These are phyloP conservation scores for Leptographium procerum DNA, from an alignment of 2,329 filamentous ascomycete species.

Conservation along the genomic window DNA sequence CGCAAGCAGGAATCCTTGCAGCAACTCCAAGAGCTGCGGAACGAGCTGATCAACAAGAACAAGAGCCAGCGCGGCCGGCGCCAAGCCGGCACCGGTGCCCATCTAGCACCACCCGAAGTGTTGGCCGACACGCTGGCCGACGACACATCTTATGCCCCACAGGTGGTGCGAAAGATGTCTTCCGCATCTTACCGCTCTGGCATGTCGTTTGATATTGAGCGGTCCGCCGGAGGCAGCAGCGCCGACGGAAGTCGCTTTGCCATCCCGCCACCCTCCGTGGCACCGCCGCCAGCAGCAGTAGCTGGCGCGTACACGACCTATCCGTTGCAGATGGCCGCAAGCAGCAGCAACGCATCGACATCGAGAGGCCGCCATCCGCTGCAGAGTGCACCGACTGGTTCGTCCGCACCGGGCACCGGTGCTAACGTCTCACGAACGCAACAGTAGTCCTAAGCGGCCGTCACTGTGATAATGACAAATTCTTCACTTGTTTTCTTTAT, in stretches of 20 bases:
- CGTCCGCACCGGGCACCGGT: neutral
- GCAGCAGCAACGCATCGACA: conserved; percentile 1
- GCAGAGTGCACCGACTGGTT: neutral
- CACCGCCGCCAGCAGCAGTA: neutral
- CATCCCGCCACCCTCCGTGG: neutral
- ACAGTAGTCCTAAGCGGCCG: neutral
- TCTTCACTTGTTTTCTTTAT: neutral
- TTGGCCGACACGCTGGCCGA: neutral
- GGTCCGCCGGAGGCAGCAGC: conserved; percentile 1
- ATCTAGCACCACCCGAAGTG: neutral
- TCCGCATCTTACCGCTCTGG: conserved; percentile 19
- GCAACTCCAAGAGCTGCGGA: conserved; percentile 16
- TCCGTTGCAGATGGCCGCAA: neutral
- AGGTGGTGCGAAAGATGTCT: conserved; percentile 15
- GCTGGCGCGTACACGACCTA: neutral
- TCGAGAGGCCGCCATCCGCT: neutral
- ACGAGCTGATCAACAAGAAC: conserved; percentile 18
- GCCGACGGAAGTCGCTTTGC: conserved; percentile 1
- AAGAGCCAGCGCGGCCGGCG: conserved; percentile 38
- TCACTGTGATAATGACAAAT: neutral
- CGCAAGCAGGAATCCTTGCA: neutral
- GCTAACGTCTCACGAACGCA: neutral
- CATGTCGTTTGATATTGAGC: conserved; percentile 30
- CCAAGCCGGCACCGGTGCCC: conserved; percentile 31
- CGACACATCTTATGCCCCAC: conserved; percentile 6